Conservation (phyloP, 225 moss, liverwort and hornwort species). For the Lunularia cruciata region DNA sequence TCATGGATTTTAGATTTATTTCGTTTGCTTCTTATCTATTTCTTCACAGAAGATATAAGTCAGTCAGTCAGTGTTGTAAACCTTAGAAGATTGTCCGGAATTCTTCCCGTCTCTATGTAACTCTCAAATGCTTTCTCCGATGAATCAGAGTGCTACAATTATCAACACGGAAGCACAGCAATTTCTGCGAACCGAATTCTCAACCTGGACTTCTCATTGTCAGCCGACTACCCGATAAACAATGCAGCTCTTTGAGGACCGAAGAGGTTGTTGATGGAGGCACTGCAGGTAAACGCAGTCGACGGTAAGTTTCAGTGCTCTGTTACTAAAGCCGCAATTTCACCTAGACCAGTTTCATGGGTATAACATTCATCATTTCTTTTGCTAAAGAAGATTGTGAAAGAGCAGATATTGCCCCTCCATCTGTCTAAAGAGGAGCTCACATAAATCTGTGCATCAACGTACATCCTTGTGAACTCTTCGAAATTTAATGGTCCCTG, state of each 20-base stretch:
- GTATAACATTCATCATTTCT: not conserved
- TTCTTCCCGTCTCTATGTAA: too few species aligned
- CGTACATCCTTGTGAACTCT: not conserved
- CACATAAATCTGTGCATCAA: not conserved
- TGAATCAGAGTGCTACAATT: constrained; percentile 16
- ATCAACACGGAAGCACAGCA: not conserved
- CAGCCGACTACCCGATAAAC: constrained; percentile 5
- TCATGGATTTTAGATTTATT: not conserved
- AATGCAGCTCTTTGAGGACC: not conserved
- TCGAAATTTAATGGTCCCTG: not conserved
- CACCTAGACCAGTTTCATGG: too few species aligned
- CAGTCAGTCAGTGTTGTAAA: too few species aligned
- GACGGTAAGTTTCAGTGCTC: constrained; percentile 24
- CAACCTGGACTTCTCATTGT: not conserved
- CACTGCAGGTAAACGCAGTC: constrained; percentile 5
- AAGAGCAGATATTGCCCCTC: not conserved
- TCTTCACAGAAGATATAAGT: too few species aligned
- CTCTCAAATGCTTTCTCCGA: too few species aligned
- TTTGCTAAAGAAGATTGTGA: not conserved
- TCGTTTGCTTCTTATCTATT: too few species aligned
- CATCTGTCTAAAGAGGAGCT: not conserved
- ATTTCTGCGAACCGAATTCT: not conserved
- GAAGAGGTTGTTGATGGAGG: not conserved
- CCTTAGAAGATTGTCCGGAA: too few species aligned
- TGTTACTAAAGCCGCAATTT: too few species aligned